These are phyloP conservation scores for Royoungia palumana DNA, from an alignment of 768 basidiomycete genomes.

Conservation along the genomic window DNA sequence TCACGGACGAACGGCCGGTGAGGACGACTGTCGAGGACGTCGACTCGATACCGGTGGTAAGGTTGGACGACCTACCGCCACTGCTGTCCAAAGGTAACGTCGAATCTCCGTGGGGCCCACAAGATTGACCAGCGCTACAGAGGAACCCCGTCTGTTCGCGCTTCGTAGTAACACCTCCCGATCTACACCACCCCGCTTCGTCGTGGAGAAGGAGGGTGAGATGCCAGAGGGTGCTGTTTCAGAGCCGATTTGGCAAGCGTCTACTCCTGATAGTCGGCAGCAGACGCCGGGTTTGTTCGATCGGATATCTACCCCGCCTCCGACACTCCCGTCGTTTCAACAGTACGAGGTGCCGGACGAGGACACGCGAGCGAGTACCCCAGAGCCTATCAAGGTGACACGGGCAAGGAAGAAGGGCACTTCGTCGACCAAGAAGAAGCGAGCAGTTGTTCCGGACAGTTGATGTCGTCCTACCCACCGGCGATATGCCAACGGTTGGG, in stretches of 20 bases:
- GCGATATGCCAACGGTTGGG: not conserved
- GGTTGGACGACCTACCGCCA: slow-evolving; percentile 70
- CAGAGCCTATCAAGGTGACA: slow-evolving; percentile 73
- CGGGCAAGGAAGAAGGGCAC: slow-evolving; percentile 62
- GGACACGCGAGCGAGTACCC: slow-evolving; percentile 50
- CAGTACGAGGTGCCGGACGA: slow-evolving; percentile 50
- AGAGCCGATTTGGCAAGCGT: slow-evolving; percentile 19
- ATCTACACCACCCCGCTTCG: slow-evolving; percentile 46
- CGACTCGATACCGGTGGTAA: slow-evolving; percentile 91
- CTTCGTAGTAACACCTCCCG: slow-evolving; percentile 41
- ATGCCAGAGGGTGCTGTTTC: slow-evolving; percentile 65
- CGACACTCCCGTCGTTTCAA: slow-evolving; percentile 41
- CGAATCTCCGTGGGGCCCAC: not conserved
- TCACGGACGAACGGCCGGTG: slow-evolving; percentile 59
- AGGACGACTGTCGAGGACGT: slow-evolving; percentile 52
- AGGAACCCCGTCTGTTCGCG: slow-evolving; percentile 42
- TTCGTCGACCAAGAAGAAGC: slow-evolving; percentile 62
- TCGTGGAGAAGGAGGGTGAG: slow-evolving; percentile 78
- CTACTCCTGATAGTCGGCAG: slow-evolving; percentile 26
- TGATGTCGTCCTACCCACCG: slow-evolving; percentile 2
- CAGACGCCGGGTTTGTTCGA: slow-evolving; percentile 27
- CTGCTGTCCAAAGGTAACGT: slow-evolving; percentile 33
- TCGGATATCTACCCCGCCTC: slow-evolving; percentile 34
- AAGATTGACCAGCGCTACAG: slow-evolving; percentile 25
- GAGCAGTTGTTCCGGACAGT: slow-evolving; percentile 36